phyloP scores from a whole-genome alignment of 192 early-diverging fungal genomes.

The Rhizoclosmatium sp. region DNA sequence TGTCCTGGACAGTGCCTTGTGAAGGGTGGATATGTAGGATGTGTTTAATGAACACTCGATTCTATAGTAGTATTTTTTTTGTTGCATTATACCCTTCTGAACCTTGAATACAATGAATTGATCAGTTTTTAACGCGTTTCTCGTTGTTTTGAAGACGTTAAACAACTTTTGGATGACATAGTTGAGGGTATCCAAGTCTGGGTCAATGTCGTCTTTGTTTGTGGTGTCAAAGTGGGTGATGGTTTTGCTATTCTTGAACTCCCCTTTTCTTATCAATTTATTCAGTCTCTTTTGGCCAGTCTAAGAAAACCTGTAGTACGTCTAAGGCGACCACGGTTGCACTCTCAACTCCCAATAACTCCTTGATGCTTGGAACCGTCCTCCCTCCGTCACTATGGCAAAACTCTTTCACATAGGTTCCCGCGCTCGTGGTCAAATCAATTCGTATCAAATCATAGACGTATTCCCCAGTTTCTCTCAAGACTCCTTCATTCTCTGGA shows the following conservation, averaged over 20 bases:
- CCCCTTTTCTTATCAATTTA: background rate
- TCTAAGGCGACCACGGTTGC: slow-evolving; percentile 84
- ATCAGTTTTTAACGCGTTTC: no score
- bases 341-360: slow-evolving; percentile 66
- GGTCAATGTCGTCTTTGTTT: background rate
- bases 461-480: background rate
- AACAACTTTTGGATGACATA: no score
- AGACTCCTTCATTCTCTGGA: slow-evolving; percentile 14
- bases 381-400: slow-evolving; percentile 92
- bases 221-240: background rate
- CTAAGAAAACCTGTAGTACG: slow-evolving; percentile 84
- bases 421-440: slow-evolving; percentile 82
- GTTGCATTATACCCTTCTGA: no score
- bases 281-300: slow-evolving; percentile 72
- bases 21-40: no score
- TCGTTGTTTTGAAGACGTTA: no score
- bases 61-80: no score
- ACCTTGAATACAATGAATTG: no score
- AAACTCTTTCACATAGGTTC: slow-evolving; percentile 96
- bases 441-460: slow-evolving; percentile 51
- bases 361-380: slow-evolving; percentile 74
- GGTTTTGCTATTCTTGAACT: background rate
- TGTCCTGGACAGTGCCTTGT: no score
- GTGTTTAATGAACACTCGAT: no score
- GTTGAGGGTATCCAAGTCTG: no score